Base-by-base conservation (phyloP, 2,329 filamentous ascomycete species). In the Alternaria sp. region DNA sequence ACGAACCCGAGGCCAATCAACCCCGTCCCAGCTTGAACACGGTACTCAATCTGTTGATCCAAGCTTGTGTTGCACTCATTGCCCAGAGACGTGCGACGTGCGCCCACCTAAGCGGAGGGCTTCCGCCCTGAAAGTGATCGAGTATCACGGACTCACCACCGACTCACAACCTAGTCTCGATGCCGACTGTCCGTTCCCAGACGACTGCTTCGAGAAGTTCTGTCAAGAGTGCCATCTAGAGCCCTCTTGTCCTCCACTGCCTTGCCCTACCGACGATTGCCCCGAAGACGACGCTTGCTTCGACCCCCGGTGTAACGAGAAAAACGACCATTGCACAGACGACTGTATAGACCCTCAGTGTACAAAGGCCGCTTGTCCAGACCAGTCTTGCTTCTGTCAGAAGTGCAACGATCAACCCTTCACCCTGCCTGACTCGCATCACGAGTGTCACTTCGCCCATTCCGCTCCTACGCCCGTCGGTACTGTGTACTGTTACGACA, bases 141-240 rank as follows among this genome's bases (percentile, higher is more conserved):
- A 76, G 58, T 78, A 73, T 64, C 74, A 77, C 69, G 71, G 63
- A 55, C 50, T 66, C 55, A 51, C 67, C 30, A 64, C 65, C 45
- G 66, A 71, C 41, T 58, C 64, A 33, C 61, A 63, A 26, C 50
- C 53, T 10, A 55, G 15, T 47, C 65, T 69, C 45, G 68, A 72
- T 45, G 46, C 68, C 56, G 73, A 74, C 66, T 75, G 73, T n/a
- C 70, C 75, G 60, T 78, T 76, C 28, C 73, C 71, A 25, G 76
- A 79, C 51, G 74, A 72, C 41, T 77, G 74, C 55, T 77, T 79
- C 46, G 75, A 76, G 45, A 65, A 75, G 46, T 77, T 78, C 60
- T 80, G 78, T 60, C 75, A 79, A 66, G 77, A 71, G 47, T 79
- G 77, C 65, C 73, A 72, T 59, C 61, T 75, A 33, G 75, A 78